phyloP scores from a whole-genome alignment of 169 alveolate species.

The Plasmodium berghei region DNA sequence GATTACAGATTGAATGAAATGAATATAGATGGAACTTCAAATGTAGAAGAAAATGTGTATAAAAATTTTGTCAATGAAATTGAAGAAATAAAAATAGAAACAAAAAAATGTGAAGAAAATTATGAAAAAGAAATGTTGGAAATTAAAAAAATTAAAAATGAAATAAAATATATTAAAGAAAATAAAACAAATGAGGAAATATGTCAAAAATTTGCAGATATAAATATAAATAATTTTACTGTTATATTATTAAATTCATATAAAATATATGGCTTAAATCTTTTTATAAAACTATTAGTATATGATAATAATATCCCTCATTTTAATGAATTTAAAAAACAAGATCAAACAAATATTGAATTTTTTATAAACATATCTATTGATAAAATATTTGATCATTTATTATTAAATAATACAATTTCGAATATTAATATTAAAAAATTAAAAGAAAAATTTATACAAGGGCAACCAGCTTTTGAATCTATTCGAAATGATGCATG shows the following conservation, averaged over 20 bases:
- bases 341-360: slow-evolving; percentile 38
- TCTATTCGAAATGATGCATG: slow-evolving; percentile 22
- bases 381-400: slow-evolving; percentile 60
- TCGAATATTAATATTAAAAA: slow-evolving; percentile 33
- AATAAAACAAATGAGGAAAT: slow-evolving; percentile 51
- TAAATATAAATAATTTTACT: slow-evolving; percentile 9
- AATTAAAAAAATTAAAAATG: slow-evolving; percentile 46
- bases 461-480: slow-evolving; percentile 44
- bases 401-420: slow-evolving; percentile 28
- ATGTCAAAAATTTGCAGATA: slow-evolving; percentile 35
- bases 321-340: neutral
- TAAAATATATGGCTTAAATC: slow-evolving; percentile 33
- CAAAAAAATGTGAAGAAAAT: slow-evolving; percentile 31
- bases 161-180: slow-evolving; percentile 51
- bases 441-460: slow-evolving; percentile 64
- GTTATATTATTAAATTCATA: slow-evolving; percentile 28
- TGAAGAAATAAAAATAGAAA: slow-evolving; percentile 36
- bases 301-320: slow-evolving; percentile 33
- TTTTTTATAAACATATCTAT: slow-evolving; percentile 44
- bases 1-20: no score
- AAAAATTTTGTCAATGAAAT: slow-evolving; percentile 28
- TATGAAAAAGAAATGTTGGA: slow-evolving; percentile 69
- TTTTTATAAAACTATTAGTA: slow-evolving; percentile 39
- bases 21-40: neutral
- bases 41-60: slow-evolving; percentile 12